Base-by-base conservation (phyloP, 1,284 basidiomycete genomes). In the Fomitiporia mediterranea region DNA sequence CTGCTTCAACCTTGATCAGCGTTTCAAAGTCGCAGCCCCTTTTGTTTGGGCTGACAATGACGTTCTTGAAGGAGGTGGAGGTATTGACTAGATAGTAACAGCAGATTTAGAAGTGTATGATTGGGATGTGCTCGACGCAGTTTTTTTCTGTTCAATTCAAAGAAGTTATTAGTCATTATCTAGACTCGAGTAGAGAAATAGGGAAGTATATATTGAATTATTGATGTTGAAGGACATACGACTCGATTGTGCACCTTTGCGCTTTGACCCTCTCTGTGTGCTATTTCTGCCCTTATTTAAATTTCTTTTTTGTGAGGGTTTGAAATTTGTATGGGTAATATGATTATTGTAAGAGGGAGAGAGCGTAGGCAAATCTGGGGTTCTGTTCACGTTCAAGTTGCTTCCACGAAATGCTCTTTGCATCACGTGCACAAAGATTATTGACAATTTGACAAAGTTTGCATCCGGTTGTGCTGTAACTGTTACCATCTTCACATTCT, bases 261-360 rank as follows among this genome's bases (percentile, higher is more conserved):
- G 49, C 73, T 77, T 32, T 64, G 67, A 27, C 74, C 74, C 74
- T 77, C 75, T n/a, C n/a, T n/a, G n/a, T n/a, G n/a, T n/a, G n/a
- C n/a, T n/a, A n/a, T n/a, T n/a, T n/a, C n/a, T n/a, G n/a, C n/a
- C n/a, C n/a, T n/a, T n/a, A n/a, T n/a, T n/a, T n/a, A n/a, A n/a
- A n/a, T n/a, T n/a, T n/a, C n/a, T n/a, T n/a, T n/a, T n/a, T n/a
- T n/a, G n/a, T n/a, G n/a, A n/a, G n/a, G n/a, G n/a, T n/a, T n/a
- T n/a, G n/a, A n/a, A n/a, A n/a, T n/a, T n/a, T n/a, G n/a, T n/a
- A n/a, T n/a, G n/a, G n/a, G n/a, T n/a, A n/a, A n/a, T n/a, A n/a
- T n/a, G n/a, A n/a, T n/a, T n/a, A n/a, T n/a, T n/a, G n/a, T n/a
- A n/a, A n/a, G n/a, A n/a, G n/a, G n/a, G n/a, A n/a, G n/a, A n/a